Evolutionary conservation across 352 stramenopile genomes (phyloP).

Genomic region (Pythium diclinum): DNA sequence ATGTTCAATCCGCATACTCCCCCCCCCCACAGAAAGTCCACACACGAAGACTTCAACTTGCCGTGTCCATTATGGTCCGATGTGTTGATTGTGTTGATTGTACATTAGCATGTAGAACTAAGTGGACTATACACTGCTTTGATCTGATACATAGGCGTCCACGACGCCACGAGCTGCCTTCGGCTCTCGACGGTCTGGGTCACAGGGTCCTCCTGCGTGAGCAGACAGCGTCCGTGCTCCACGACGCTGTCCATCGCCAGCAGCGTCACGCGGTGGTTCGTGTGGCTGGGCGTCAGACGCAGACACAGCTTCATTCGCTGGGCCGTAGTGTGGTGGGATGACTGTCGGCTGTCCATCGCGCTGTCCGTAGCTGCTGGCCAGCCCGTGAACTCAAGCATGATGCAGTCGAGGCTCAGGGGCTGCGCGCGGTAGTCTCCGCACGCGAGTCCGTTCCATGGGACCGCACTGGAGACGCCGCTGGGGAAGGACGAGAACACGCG

Average conservation of each 20-base stretch:
- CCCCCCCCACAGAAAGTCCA: no score
- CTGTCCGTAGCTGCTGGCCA: constrained; percentile 7
- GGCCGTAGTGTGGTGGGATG: neutral
- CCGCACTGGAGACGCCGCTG: constrained; percentile 40
- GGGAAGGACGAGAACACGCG: constrained; percentile 43
- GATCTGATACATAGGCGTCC: constrained; percentile 17
- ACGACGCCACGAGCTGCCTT: constrained; percentile 1
- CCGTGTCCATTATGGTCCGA: no score
- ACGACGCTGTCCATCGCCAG: constrained; percentile 18
- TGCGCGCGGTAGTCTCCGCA: constrained; percentile 53
- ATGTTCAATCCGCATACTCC: neutral
- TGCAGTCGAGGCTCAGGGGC: constrained; percentile 23
- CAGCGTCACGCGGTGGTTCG: neutral
- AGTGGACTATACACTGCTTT: constrained; percentile 14
- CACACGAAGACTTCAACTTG: no score
- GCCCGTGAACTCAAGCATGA: constrained; percentile 39
- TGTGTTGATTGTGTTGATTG: no score
- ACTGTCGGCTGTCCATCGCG: neutral
- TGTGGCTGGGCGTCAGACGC: constrained; percentile 1
- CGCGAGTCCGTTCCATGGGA: constrained; percentile 28
- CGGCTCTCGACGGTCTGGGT: constrained; percentile 9
- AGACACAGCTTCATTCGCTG: constrained; percentile 21
- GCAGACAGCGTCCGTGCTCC: constrained; percentile 1
- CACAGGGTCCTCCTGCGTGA: neutral
- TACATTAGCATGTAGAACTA: no score